Conservation (phyloP, 1,139 yeast genomes). For the Debaryomyces udenii region DNA sequence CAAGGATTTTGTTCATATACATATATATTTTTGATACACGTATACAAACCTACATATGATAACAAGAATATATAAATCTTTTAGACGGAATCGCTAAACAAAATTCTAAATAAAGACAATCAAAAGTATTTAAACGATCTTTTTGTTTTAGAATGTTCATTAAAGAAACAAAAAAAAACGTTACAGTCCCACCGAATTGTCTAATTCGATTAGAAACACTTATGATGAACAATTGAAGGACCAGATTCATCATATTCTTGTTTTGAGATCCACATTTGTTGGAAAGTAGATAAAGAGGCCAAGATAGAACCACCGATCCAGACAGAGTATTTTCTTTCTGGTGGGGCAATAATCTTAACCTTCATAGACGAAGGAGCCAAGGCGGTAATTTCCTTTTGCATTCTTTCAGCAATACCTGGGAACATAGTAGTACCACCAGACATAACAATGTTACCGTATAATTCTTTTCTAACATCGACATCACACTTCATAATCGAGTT, state of each 20-base stretch:
- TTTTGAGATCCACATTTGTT: slow-evolving; percentile 99
- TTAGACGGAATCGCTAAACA: slow-evolving; percentile 4
- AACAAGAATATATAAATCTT: slow-evolving; percentile 12
- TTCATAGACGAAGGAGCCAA: slow-evolving; percentile 99
- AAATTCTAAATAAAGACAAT: slow-evolving; percentile 10
- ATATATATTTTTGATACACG: slow-evolving; percentile 4
- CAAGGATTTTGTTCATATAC: not conserved
- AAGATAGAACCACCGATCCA: slow-evolving; percentile 99
- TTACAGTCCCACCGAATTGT: not conserved
- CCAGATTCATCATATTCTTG: slow-evolving; percentile 99
- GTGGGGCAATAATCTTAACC: slow-evolving; percentile 99
- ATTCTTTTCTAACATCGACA: slow-evolving; percentile 97
- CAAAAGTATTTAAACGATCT: slow-evolving; percentile 8
- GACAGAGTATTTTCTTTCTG: slow-evolving; percentile 99
- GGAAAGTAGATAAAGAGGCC: slow-evolving; percentile 98
- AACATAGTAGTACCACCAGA: slow-evolving; percentile 99
- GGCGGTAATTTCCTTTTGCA: slow-evolving; percentile 99
- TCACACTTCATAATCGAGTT: slow-evolving; percentile 99
- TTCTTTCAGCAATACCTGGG: slow-evolving; percentile 99
- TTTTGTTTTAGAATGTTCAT: slow-evolving; percentile 6
- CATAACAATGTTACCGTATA: slow-evolving; percentile 98
- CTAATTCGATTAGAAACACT: slow-evolving; percentile 80
- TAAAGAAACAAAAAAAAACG: not conserved
- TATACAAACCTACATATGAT: slow-evolving; percentile 8
- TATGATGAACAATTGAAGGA: slow-evolving; percentile 99